A percentile compares a stretch with the other conserved stretches of the same genome.
phyloP scores from a whole-genome alignment of 352 stramenopile genomes.

The Globisporangium echinulatum region DNA sequence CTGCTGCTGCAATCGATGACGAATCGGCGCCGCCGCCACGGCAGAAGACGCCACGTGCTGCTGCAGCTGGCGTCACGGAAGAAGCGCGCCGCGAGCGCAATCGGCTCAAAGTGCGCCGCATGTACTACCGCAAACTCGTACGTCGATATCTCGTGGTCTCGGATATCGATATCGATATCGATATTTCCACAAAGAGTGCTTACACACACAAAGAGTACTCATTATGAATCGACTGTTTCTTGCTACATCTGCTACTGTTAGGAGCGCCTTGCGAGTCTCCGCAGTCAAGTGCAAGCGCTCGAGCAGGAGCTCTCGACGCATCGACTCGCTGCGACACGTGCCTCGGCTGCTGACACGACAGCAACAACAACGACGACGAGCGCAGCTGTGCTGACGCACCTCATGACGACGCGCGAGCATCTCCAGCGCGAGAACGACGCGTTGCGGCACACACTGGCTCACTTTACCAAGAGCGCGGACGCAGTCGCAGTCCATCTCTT shows the following conservation, averaged over 20 bases:
- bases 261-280: conserved; percentile 4
- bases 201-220: too few relatives aligned
- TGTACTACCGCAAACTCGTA: conserved; percentile 17
- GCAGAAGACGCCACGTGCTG: too few relatives aligned
- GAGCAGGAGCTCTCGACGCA: conserved; percentile 1
- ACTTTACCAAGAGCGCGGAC: conserved; percentile 2
- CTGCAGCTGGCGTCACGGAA: background rate
- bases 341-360: too few relatives aligned
- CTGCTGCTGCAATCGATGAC: background rate
- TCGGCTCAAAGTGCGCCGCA: conserved; percentile 12
- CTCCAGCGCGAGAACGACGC: conserved; percentile 10
- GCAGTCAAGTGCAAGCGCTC: conserved; percentile 1
- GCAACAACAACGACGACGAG: background rate
- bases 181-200: background rate
- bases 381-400: background rate
- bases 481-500: conserved; percentile 1
- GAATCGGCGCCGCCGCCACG: background rate
- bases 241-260: background rate
- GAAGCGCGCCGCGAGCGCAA: conserved; percentile 13
- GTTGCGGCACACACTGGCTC: background rate
- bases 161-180: too few relatives aligned
- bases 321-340: background rate
- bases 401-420: background rate
- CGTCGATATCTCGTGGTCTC: background rate
- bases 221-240: too few relatives aligned